Base-by-base conservation (phyloP, 371 early-diverging fungal species). In the Cokeromyces recurvatus region DNA sequence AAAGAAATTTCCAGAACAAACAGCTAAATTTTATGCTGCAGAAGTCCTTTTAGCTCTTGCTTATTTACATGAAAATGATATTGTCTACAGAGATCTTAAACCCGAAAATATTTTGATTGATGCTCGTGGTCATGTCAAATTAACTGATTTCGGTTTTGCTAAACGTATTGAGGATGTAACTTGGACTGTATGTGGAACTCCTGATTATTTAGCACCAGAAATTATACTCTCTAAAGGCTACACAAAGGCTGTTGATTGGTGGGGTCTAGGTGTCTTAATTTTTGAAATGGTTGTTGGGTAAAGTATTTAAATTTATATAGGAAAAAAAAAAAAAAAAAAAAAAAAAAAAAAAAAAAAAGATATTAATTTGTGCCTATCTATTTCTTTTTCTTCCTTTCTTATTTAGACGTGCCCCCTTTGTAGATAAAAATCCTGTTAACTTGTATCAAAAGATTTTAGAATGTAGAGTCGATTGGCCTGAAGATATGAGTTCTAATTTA, bases 91-190 rank as follows among this genome's bases (percentile, higher is more conserved):
- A 22, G 96, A 95, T 74, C 68, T 96, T 43, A 92, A 95, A 62
- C 97, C 97, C 6, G 93, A 87, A 70, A 97, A 97, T 63, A 70
- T 97, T 39, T 59, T 97, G 36, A 69, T 97, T 48, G 91, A 89
- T 55, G 66, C 74, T 16, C 71, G 76, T 48, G 99, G 99, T 3
- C 94, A 99, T 69, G 90, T 99, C 62, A 96, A 96, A 72, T 86
- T 99, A 43, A 95, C 97, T 4, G 99, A 99, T 67, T 96, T 99
- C 76, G 99, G 99, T 3, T 98, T 99, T 74, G 95, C 98, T 38
- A 98, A 97, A 62, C 76, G 87, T 51, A 88, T 97, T 0, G 84
- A 88, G 9, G 90, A 95, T 56, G 81, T 86, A 45, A 96, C 95
- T 10, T 93, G 93, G 91, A 96, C 97, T 4, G 81, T 98, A 17